Base-by-base conservation (phyloP, 257 asterid genomes). In the Nicotiana tabacum region DNA sequence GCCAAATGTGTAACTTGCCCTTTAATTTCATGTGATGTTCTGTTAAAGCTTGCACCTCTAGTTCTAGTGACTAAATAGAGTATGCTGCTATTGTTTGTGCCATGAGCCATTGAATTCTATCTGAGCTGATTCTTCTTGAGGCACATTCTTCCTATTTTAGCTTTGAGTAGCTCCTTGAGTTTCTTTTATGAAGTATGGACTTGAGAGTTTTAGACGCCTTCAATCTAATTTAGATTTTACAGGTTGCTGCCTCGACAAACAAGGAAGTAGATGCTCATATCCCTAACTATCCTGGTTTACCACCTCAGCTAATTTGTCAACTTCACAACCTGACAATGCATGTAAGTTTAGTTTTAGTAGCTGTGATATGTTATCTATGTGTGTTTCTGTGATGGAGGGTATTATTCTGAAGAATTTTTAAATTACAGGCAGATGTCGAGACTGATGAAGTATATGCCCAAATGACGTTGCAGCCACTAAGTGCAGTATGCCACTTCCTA, bases 311-410 rank as follows among this genome's bases (percentile, higher is more conserved):
- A 60, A 95, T 95, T 82, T 95, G 98, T 87, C 98, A 93, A 89
- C 98, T 95, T 91, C 98, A 95, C 90, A 95, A 93, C 88, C 91
- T 93, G 85, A 94, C 99, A 53, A 95, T 95, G 99, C 97, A 95
- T 85, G 99, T 95, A 92, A 64, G 95, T 77, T 66, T 33, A 8
- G 12, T 4, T 46, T 43, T 39, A 57, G 7, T 24, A 15, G 57
- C 43, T 66, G 69, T 13, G 46, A 27, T 27, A 13, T 35, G 74
- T 39, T 35, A 58, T 37, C 11, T 80, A 46, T 33, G 4, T 53
- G 24, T 13, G 48, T 66, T 56, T 48, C 33, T 51, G 53, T 81
- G 2, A 2, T 11, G 4, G 48, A n/a, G 1, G 79, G 55, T 72
- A 16, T 55, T 66, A 67, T 51, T 51, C 77, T 81, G 9, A 80